phyloP scores from a whole-genome alignment of 768 basidiomycete species.

The Rhizopogon vulgaris region DNA sequence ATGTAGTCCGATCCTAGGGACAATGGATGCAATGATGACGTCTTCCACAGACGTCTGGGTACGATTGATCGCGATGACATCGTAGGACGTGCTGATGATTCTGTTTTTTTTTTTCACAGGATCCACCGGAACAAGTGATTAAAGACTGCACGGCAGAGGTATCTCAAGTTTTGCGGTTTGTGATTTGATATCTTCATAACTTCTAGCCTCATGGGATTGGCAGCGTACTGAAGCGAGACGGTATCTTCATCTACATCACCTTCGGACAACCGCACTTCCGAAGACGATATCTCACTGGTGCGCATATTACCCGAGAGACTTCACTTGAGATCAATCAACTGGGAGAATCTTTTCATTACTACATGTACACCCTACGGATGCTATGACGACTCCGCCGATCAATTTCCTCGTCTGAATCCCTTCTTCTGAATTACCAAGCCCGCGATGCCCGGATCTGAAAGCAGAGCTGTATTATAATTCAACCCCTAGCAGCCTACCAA shows the following conservation, averaged over 20 bases:
- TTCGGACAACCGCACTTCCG: constrained; percentile 91
- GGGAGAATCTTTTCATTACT: constrained; percentile 82
- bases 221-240: constrained; percentile 59
- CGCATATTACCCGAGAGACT: constrained; percentile 37
- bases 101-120: constrained; percentile 31
- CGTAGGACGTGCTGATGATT: neutral
- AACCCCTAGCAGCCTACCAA: no score
- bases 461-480: no score
- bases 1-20: constrained; percentile 33
- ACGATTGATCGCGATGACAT: constrained; percentile 9
- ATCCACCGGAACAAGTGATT: constrained; percentile 68
- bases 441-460: no score
- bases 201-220: neutral
- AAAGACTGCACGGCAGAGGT: constrained; percentile 72
- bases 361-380: constrained; percentile 60
- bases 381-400: neutral
- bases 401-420: no score
- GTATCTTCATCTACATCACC: constrained; percentile 72
- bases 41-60: constrained; percentile 81
- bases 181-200: neutral
- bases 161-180: constrained; percentile 65
- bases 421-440: no score
- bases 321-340: constrained; percentile 61
- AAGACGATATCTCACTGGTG: constrained; percentile 49
- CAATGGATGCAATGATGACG: constrained; percentile 90